Conservation (phyloP, 2,329 filamentous ascomycete species). For the Volutella citrinella region DNA sequence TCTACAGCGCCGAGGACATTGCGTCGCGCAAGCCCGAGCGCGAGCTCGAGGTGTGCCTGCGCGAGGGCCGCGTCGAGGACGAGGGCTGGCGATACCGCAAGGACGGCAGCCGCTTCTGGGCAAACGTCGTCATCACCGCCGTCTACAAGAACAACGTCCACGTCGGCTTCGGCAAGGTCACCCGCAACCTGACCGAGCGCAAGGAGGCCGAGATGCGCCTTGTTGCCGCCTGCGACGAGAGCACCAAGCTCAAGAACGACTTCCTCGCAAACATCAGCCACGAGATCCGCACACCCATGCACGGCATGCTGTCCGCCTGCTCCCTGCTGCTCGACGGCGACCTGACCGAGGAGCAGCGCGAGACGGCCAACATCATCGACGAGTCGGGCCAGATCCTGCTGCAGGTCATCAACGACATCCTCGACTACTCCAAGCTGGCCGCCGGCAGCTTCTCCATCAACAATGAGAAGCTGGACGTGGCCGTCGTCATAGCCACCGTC, state of each 20-base stretch:
- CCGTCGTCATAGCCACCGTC: conserved; percentile 44
- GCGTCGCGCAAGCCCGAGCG: conserved; percentile 45
- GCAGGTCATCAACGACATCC: conserved; percentile 62
- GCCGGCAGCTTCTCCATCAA: conserved; percentile 58
- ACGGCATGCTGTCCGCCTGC: conserved; percentile 59
- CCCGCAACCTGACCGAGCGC: conserved; percentile 54
- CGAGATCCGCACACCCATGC: conserved; percentile 63
- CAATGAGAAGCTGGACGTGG: conserved; percentile 48
- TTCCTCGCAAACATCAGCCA: conserved; percentile 64
- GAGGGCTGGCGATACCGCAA: conserved; percentile 59
- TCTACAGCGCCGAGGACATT: conserved; percentile 52
- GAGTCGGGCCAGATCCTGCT: conserved; percentile 57
- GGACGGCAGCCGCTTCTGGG: conserved; percentile 58
- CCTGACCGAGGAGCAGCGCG: conserved; percentile 51
- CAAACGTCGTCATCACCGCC: conserved; percentile 57
- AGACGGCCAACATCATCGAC: conserved; percentile 55
- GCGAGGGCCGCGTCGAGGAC: conserved; percentile 55
- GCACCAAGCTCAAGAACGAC: conserved; percentile 59
- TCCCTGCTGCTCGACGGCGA: conserved; percentile 53
- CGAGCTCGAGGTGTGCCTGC: conserved; percentile 50
- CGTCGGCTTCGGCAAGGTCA: conserved; percentile 58
- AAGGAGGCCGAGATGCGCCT: conserved; percentile 52
- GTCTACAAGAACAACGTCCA: conserved; percentile 50
- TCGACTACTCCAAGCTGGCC: conserved; percentile 64
- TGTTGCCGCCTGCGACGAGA: conserved; percentile 57